Percentiles rank a stretch among this genome's conserved stretches.
phyloP scores from a whole-genome alignment of 305 asterid species.

The Fraxinus greggii region DNA sequence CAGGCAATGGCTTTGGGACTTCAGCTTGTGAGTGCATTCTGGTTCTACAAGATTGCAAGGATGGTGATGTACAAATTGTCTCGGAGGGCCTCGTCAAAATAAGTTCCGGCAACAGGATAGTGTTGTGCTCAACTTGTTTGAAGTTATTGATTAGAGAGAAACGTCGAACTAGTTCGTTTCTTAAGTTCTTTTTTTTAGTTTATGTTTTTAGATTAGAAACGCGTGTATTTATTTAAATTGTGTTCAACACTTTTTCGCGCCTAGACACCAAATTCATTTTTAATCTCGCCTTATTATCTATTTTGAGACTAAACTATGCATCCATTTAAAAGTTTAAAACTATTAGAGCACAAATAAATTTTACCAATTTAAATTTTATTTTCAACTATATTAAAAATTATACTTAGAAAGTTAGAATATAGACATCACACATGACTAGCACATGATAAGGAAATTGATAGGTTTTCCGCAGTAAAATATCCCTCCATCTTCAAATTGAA shows the following conservation, averaged over 20 bases:
- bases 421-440: too few relatives aligned
- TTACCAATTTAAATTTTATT: too few relatives aligned
- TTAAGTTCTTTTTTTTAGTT: too few relatives aligned
- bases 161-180: neutral
- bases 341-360: too few relatives aligned
- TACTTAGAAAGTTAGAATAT: too few relatives aligned
- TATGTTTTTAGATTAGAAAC: neutral
- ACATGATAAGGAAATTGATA: too few relatives aligned
- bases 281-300: neutral
- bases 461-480: neutral
- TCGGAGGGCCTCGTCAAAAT: constrained; percentile 37
- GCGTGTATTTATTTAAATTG: neutral
- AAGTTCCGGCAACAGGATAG: neutral
- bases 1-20: constrained; percentile 84
- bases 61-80: constrained; percentile 64
- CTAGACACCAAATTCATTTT: neutral
- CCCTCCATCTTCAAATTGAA: neutral
- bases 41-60: constrained; percentile 81
- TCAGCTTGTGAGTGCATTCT: constrained; percentile 70
- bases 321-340: neutral
- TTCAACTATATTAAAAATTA: too few relatives aligned
- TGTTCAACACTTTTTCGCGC: neutral
- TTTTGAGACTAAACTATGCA: neutral
- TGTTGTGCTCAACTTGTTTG: neutral
- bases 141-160: neutral